Percentiles rank a stretch among this genome's conserved stretches.
These are phyloP conservation scores for Dactylonectria macrodidyma DNA, from an alignment of 2,329 filamentous ascomycete genomes.

Conservation along the genomic window DNA sequence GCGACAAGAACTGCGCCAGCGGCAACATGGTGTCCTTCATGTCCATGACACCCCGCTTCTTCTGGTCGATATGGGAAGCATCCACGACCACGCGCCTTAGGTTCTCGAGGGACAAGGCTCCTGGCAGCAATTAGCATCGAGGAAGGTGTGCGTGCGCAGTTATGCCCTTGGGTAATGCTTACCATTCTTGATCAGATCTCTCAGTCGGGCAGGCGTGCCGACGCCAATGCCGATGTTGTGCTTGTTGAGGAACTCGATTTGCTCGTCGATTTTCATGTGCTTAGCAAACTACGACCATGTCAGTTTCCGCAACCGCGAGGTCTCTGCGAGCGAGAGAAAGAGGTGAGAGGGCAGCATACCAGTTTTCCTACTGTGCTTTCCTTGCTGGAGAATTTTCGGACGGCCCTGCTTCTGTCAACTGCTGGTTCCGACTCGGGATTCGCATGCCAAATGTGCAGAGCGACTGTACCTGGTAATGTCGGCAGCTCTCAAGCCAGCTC, in stretches of 20 bases:
- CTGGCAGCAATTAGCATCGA: slow-evolving; percentile 50
- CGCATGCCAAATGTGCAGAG: not conserved
- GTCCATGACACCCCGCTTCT: slow-evolving; percentile 93
- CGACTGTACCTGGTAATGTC: slow-evolving; percentile 79
- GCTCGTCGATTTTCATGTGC: slow-evolving; percentile 95
- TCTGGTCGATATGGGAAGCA: slow-evolving; percentile 92
- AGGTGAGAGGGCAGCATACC: slow-evolving; percentile 53
- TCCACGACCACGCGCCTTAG: slow-evolving; percentile 89
- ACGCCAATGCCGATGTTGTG: slow-evolving; percentile 87
- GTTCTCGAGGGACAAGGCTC: slow-evolving; percentile 78
- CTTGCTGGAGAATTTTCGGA: slow-evolving; percentile 86
- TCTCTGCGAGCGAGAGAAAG: not conserved
- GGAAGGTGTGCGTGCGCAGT: not conserved
- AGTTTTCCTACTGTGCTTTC: slow-evolving; percentile 87
- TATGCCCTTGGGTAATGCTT: slow-evolving; percentile 46
- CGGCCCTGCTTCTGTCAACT: slow-evolving; percentile 63
- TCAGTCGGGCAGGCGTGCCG: slow-evolving; percentile 87
- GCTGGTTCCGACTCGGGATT: slow-evolving; percentile 31
- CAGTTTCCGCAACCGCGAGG: not conserved
- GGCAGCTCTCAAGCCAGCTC: slow-evolving; percentile 87
- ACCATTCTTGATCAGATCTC: slow-evolving; percentile 87
- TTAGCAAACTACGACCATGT: slow-evolving; percentile 80
- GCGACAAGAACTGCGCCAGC: slow-evolving; percentile 80
- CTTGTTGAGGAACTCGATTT: slow-evolving; percentile 80
- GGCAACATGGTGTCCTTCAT: slow-evolving; percentile 94